Evolutionary conservation across 805 yeast species (phyloP), one percentile per base, ranked within the genome.

Genomic region (Yarrowia sp.): DNA sequence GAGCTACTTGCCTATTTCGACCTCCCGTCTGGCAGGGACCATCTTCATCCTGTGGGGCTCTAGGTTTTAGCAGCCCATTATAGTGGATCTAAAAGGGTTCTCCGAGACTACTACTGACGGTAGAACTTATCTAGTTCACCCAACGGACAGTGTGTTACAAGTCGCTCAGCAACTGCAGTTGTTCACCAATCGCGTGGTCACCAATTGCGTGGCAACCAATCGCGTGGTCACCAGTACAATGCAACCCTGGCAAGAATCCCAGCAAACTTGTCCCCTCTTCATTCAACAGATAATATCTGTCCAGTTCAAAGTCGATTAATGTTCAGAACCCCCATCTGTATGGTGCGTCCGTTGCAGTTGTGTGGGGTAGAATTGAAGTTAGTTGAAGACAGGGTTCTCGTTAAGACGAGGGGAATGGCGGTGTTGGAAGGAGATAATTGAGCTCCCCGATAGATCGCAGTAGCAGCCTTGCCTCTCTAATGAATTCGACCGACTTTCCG

Each of bases 351-450:
- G 53, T 50, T 50, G 40, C 40, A 34, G 56, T 13, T 52, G 56
- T 52, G 56, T 52, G 56, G 56, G 56, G 56, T 52, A 50, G 30
- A 8, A 49, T 34, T 13, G 42, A 52, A 36, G 56, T 19, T 52
- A 34, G 56, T 36, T 3, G 12, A 5, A 17, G 24, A 46, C 50
- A 46, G 34, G n/a, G 34, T 46, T 24, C n/a, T 24, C 34, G 30
- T 19, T 44, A 20, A 44, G 33, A 20, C n/a, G 30, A 12, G 50
- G 50, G 50, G 33, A 24, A 46, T 12, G 20, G 49, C 14, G 6
- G 24, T 17, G 19, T 9, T 43, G 5, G 10, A 13, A 17, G 20
- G n/a, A 12, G 10, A 13, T 12, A 12, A 20, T 9, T 10, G n/a
- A 6, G 5, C 30, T 24, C 2, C 13, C 10, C 1, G 19, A 19